Base-by-base conservation (phyloP, 352 stramenopile genomes). In the Globisporangium abappressorium region DNA sequence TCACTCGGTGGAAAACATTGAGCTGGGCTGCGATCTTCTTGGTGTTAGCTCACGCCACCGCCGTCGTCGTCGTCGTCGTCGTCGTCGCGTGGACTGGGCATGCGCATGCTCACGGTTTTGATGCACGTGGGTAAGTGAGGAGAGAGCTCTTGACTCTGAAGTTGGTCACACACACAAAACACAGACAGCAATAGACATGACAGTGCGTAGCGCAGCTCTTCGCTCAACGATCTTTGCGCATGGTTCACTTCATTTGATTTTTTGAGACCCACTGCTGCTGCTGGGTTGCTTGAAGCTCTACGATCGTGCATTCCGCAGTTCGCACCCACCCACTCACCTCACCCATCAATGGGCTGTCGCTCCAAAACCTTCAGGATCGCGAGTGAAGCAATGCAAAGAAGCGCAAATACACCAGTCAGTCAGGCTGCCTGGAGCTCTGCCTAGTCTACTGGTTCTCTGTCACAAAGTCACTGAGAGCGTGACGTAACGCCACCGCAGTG, bases 401-500 rank as follows among this genome's bases (percentile, higher is more conserved):
- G 46, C 5, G 47, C 47, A 54, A 41, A 26, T 26, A 26, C 24
- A 41, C 34, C 34, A 36, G 5, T 36, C 34, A 41, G 34, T 41
- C 34, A 41, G 34, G 34, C 12, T 41, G 8, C 34, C 34, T 41
- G 14, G 11, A 8, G 30, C 30, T 34, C 30, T 34, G 30, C 30
- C 30, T 34, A 2, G 30, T 34, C 30, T 34, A 34, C 3, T n/a
- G 41, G 3, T 20, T 30, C 20, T 22, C 30, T 61, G 22, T 30
- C 55, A n/a, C 30, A 33, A 0, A n/a, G 5, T 49, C 12, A 7
- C 15, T 18, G 41, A 33, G 55, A 47, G 33, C 28, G 55, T 61
- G 55, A 47, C 55, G 55, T 61, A 61, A 61, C 30, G 30, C 41
- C 41, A n/a, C 30, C 34, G 55, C 22, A 34, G 55, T 61, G 55